phyloP scores from a whole-genome alignment of 306 rosid genomes.

The Potentilla sterilis region DNA sequence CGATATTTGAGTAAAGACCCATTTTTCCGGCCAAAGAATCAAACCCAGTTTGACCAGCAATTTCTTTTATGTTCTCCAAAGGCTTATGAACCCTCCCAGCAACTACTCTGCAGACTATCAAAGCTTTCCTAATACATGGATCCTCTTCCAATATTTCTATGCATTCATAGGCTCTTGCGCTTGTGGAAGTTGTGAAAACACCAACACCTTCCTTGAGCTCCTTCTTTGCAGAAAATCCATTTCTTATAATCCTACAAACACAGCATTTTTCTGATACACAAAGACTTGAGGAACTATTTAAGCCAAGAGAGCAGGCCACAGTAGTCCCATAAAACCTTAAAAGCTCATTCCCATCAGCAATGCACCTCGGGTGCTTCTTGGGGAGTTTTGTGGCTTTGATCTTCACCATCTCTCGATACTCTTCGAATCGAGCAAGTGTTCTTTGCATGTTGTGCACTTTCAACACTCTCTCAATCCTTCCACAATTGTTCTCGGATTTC shows the following conservation, averaged over 20 bases:
- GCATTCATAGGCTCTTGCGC: slow-evolving; percentile 82
- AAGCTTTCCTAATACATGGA: slow-evolving; percentile 48
- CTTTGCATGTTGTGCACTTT: slow-evolving; percentile 97
- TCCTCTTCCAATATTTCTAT: slow-evolving; percentile 47
- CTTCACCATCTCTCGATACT: slow-evolving; percentile 81
- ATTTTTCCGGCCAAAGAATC: slow-evolving; percentile 88
- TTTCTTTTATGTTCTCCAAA: slow-evolving; percentile 76
- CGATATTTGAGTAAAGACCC: slow-evolving; percentile 77
- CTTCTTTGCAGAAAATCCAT: slow-evolving; percentile 79
- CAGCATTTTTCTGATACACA: slow-evolving; percentile 70
- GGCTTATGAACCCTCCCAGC: slow-evolving; percentile 94
- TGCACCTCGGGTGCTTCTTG: slow-evolving; percentile 91
- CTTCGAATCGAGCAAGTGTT: slow-evolving; percentile 85
- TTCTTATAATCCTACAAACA: slow-evolving; percentile 82
- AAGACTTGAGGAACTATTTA: slow-evolving; percentile 70
- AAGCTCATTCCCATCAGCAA: slow-evolving; percentile 94
- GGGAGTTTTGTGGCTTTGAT: slow-evolving; percentile 84
- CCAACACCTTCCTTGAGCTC: slow-evolving; percentile 86
- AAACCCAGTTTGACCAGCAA: slow-evolving; percentile 77
- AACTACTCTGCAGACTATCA: slow-evolving; percentile 77
- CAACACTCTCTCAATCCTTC: slow-evolving; percentile 75
- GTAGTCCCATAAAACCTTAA: slow-evolving; percentile 85
- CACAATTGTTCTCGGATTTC: slow-evolving; percentile 67
- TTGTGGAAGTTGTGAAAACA: slow-evolving; percentile 90
- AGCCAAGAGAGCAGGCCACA: slow-evolving; percentile 70